Evolutionary conservation across 1,284 basidiomycete genomes (phyloP).

Genomic region (Papiliotrema nemorosa): DNA sequence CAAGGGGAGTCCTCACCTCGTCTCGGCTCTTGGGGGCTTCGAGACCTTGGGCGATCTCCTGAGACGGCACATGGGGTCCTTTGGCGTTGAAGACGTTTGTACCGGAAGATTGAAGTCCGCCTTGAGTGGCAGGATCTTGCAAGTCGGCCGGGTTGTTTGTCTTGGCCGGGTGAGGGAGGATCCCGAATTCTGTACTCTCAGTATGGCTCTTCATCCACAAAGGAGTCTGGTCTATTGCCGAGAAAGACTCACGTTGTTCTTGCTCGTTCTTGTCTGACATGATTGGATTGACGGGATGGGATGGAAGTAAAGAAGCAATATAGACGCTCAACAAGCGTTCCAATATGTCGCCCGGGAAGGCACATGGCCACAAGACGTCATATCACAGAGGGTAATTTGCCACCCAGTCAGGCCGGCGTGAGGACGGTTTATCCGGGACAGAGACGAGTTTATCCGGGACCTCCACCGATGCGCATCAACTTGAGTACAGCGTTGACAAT

Average conservation of each 20-base stretch:
- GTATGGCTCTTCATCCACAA: not conserved
- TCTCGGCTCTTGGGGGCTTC: constrained; percentile 49
- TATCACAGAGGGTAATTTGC: no score
- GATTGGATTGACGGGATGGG: constrained; percentile 1
- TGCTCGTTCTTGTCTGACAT: constrained; percentile 27
- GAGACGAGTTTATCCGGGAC: no score
- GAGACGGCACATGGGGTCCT: constrained; percentile 37
- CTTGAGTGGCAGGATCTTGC: constrained; percentile 27
- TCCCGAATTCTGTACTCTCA: constrained; percentile 42
- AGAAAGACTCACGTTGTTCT: constrained; percentile 32
- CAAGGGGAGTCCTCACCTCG: constrained; percentile 34
- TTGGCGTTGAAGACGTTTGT: constrained; percentile 43
- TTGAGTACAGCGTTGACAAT: no score
- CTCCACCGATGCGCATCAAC: no score
- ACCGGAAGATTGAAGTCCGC: constrained; percentile 31
- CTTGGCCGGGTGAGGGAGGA: constrained; percentile 51
- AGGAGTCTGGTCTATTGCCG: not conserved
- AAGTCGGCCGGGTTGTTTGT: constrained; percentile 50
- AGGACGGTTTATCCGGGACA: no score
- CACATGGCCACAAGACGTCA: no score
- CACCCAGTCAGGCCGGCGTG: no score
- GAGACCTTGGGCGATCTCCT: constrained; percentile 37
- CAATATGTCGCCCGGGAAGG: no score
- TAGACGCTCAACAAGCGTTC: no score
- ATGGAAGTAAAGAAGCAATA: not conserved